These are phyloP conservation scores for Leishmania major DNA, from an alignment of 208 protist genomes.

Conservation along the genomic window DNA sequence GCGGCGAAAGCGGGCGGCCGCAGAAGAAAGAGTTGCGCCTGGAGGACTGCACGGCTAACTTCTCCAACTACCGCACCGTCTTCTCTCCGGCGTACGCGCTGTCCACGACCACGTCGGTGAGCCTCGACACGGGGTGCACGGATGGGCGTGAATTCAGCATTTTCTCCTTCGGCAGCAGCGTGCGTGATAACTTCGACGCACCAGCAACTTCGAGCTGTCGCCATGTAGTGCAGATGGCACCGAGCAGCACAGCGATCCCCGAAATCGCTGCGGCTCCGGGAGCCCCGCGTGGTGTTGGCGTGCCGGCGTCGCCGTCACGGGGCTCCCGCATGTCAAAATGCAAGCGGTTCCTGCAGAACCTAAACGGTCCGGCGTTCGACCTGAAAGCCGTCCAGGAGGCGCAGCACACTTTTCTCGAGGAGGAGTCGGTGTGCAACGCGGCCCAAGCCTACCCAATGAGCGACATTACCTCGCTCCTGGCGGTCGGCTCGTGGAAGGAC, in stretches of 20 bases:
- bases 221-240: background rate
- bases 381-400: slow-evolving; percentile 51
- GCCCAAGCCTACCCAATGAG: slow-evolving; percentile 67
- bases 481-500: slow-evolving; percentile 79
- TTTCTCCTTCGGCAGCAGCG: slow-evolving; percentile 34
- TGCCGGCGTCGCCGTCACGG: background rate
- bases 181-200: slow-evolving; percentile 12
- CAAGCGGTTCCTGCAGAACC: slow-evolving; percentile 35
- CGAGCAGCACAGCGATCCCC: background rate
- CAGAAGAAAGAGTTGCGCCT: slow-evolving; percentile 32
- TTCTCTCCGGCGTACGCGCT: slow-evolving; percentile 11
- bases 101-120: slow-evolving; percentile 17
- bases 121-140: slow-evolving; percentile 23
- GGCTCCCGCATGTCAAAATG: slow-evolving; percentile 44
- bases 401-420: slow-evolving; percentile 23
- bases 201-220: background rate
- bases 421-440: slow-evolving; percentile 62
- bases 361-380: slow-evolving; percentile 61
- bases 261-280: background rate
- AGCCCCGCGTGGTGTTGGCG: background rate
- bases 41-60: slow-evolving; percentile 7
- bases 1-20: slow-evolving; percentile 8
- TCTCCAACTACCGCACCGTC: background rate
- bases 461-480: slow-evolving; percentile 63
- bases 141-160: slow-evolving; percentile 30